These are phyloP conservation scores for Agroathelia rolfsii DNA, from an alignment of 1,284 basidiomycete genomes.

Conservation along the genomic window DNA sequence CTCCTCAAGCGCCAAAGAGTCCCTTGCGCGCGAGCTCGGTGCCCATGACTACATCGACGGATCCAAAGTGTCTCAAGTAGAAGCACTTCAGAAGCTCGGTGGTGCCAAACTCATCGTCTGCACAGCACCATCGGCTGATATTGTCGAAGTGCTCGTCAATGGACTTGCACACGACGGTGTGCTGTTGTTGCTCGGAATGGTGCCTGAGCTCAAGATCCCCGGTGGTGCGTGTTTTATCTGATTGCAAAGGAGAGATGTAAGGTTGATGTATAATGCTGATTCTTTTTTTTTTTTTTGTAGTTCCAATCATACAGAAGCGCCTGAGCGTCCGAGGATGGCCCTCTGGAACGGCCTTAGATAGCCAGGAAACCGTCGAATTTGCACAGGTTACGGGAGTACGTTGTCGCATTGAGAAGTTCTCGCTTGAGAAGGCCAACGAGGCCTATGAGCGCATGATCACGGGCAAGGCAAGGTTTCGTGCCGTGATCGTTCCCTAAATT, in stretches of 20 bases:
- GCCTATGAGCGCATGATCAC: constrained; percentile 14
- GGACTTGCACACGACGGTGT: constrained; percentile 13
- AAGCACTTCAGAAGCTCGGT: constrained; percentile 25
- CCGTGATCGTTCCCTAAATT: constrained; percentile 19
- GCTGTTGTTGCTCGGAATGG: no score
- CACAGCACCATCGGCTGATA: constrained; percentile 23
- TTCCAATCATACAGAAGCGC: no score
- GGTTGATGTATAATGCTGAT: no score
- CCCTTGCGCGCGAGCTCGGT: constrained; percentile 18
- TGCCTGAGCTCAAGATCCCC: no score
- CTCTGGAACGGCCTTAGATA: constrained; percentile 13
- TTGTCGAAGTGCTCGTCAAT: constrained; percentile 13
- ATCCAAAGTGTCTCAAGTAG: constrained; percentile 14
- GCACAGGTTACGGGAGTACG: constrained; percentile 14
- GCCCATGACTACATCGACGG: constrained; percentile 17
- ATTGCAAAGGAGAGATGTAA: no score
- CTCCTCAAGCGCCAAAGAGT: constrained; percentile 17
- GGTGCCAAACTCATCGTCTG: constrained; percentile 25
- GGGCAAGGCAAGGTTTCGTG: constrained; percentile 15
- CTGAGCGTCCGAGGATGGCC: constrained; percentile 12
- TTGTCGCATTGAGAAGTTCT: constrained; percentile 13
- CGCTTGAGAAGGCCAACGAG: constrained; percentile 13
- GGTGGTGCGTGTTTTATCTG: no score
- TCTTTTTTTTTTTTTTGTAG: no score
- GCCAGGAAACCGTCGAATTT: constrained; percentile 15